Percentiles rank a stretch among this genome's conserved stretches.
Evolutionary conservation across 352 stramenopile genomes (phyloP).

Genomic region (Pythium myriotylum): DNA sequence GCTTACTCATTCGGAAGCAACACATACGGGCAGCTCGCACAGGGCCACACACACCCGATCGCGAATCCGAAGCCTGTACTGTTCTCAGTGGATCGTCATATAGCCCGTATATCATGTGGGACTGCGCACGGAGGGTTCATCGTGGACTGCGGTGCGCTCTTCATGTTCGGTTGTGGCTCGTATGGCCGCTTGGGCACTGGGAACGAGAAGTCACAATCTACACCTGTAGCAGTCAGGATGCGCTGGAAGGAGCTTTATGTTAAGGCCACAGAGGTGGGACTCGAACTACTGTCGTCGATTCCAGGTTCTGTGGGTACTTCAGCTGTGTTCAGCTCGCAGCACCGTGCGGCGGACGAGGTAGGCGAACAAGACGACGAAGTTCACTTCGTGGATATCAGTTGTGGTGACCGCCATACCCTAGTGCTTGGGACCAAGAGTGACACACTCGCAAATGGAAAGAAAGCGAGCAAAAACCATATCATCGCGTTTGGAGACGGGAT

Average conservation of each 20-base stretch:
- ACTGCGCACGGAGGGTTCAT: conserved; percentile 61
- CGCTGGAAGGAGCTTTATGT: conserved; percentile 40
- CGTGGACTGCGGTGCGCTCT: conserved; percentile 53
- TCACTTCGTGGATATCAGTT: conserved; percentile 66
- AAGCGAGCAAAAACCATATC: conserved; percentile 39
- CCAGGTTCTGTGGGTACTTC: conserved; percentile 2
- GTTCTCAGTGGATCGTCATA: conserved; percentile 35
- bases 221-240: conserved; percentile 41
- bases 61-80: conserved; percentile 31
- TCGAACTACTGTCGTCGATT: conserved; percentile 12
- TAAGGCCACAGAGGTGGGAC: conserved; percentile 3
- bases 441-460: background rate
- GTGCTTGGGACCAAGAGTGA: conserved; percentile 28
- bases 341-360: too few species aligned
- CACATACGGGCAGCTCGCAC: conserved; percentile 62
- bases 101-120: conserved; percentile 56
- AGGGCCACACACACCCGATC: conserved; percentile 36
- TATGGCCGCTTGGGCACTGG: conserved; percentile 64
- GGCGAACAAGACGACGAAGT: conserved; percentile 37
- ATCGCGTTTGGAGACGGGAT: conserved; percentile 71
- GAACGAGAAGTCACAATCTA: conserved; percentile 18
- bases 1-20: conserved; percentile 61
- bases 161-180: conserved; percentile 69
- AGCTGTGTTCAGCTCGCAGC: too few species aligned
- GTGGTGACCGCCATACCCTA: conserved; percentile 70